Evolutionary conservation across 345 rosid species (phyloP), one percentile per base, ranked within the genome.

Genomic region (Populus tremula): DNA sequence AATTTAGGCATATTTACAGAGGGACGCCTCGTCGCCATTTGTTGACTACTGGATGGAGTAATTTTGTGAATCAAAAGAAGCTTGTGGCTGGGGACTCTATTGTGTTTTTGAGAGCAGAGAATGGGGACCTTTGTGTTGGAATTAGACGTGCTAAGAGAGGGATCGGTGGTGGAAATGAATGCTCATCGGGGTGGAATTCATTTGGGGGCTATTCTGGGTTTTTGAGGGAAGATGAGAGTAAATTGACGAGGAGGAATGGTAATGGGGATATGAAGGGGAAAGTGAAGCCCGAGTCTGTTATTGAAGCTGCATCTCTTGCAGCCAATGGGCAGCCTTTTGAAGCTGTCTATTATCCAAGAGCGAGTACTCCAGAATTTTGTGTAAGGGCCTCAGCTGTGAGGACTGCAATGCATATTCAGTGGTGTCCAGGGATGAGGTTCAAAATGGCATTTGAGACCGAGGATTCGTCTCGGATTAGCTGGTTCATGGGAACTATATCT

Each of bases 11-110:
- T 83, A 95, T 95, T 2, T 95, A 92, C 49, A 89, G 99, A 66
- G 98, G 99, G 16, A 95, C 99, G 0, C 99, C 99, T 14, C 89
- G 99, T 17, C 91, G 99, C 1, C 99, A 95, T 82, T 92, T 95
- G 72, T 81, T 95, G 84, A 95, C 99, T 2, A 95, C 99, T 2
- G 99, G 99, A 14, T 95, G 99, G 99, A 93, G 99, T 83, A 95
- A 90, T 79, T 95, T 95, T 78, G 99, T 95, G 78, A 95, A 92
- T 78, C 97, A 93, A 87, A 95, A 95, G 93, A 95, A 93, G 85
- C 98, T 95, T 64, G 92, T 93, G 43, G 99, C 98, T 0, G 99
- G 99, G 41, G 99, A 95, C 83, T 93, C 99, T 0, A 92, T 93
- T 36, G 97, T 95, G 47, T 95, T 95, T 79, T 79, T 92, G 78